Evolutionary conservation across 2,329 filamentous ascomycete species (phyloP), one percentile per base, ranked within the genome.

Genomic region (Alternaria brassicae): DNA sequence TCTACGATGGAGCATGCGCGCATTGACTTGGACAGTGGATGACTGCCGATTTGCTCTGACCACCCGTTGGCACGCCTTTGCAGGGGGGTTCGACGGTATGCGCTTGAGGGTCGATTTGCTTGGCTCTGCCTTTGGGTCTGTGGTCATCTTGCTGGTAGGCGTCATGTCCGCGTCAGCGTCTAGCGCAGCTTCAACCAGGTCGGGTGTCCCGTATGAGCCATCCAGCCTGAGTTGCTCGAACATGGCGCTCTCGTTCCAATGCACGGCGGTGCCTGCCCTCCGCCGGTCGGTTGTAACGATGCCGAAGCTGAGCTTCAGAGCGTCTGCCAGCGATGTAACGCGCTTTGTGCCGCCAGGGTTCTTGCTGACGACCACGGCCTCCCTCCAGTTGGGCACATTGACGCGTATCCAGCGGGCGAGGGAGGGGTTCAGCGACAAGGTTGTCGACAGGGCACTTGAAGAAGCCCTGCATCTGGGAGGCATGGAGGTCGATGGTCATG

Each of bases 381-480:
- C 90, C 62, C 85, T 88, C 95, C 95, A 99, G 65, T 91, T 88
- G 13, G 87, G 84, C 37, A 99, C 90, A 74, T 97, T 95, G 77
- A 90, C 88, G 61, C 90, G 89, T 72, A 99, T 96, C 95, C 95
- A 99, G 70, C 92, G 91, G 53, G 94, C 93, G 72, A 99, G 92
- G 92, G 64, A 98, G 86, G 15, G 95, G 94, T 78, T 99, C 95
- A 51, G 95, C 95, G 71, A 97, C 92, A 53, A 99, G 88, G 75
- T 99, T 98, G 80, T 99, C 95, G 60, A 99, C 94, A 0, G 95
- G 95, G 70, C 94, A 97, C 74, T 91, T 91, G 85, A 99, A 99
- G 82, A 99, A 99, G 58, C 95, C 95, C 81, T 99, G 95, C 92
- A 98, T 98, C 82, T 98, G 95, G n/a, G 84, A 81, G 72, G 87